Evolutionary conservation across 176 grass and related monocot species (phyloP).

Genomic region (Pontederia paniculata): DNA sequence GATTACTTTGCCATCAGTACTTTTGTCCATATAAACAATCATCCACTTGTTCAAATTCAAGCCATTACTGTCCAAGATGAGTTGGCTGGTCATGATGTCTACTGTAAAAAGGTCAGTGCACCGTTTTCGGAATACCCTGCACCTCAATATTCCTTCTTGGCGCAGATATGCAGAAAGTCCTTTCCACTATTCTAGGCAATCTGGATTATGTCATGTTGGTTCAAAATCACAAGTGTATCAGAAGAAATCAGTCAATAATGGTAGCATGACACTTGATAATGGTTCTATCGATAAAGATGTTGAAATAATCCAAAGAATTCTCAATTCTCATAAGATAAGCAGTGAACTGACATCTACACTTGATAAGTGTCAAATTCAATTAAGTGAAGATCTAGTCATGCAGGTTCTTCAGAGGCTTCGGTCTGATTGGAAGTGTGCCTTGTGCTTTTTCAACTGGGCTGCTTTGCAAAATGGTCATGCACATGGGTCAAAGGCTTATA

Average conservation of each 20-base stretch:
- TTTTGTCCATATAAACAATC: too few relatives aligned
- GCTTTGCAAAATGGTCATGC: slow-evolving; percentile 12
- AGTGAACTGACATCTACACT: slow-evolving; percentile 17
- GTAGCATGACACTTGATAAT: neutral
- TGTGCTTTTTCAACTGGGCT: slow-evolving; percentile 51
- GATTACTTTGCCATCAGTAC: too few relatives aligned
- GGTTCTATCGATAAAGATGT: neutral
- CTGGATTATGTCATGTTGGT: neutral
- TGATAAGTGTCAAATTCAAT: slow-evolving; percentile 12
- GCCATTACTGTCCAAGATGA: too few relatives aligned
- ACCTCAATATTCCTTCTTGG: neutral
- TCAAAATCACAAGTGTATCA: neutral
- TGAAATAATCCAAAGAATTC: slow-evolving; percentile 20
- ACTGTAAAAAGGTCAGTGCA: neutral
- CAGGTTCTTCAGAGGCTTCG: slow-evolving; percentile 38
- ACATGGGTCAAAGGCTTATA: slow-evolving; percentile 35
- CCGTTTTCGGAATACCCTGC: neutral
- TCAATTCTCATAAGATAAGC: slow-evolving; percentile 19
- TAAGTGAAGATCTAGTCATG: slow-evolving; percentile 40
- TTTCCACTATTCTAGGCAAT: neutral
- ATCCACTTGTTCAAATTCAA: too few relatives aligned
- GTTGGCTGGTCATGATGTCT: too few relatives aligned
- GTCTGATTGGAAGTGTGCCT: slow-evolving; percentile 43
- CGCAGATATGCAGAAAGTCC: neutral
- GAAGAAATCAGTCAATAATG: neutral